Base-by-base conservation (phyloP, 1,284 basidiomycete genomes). In the Puccinia polysora region DNA sequence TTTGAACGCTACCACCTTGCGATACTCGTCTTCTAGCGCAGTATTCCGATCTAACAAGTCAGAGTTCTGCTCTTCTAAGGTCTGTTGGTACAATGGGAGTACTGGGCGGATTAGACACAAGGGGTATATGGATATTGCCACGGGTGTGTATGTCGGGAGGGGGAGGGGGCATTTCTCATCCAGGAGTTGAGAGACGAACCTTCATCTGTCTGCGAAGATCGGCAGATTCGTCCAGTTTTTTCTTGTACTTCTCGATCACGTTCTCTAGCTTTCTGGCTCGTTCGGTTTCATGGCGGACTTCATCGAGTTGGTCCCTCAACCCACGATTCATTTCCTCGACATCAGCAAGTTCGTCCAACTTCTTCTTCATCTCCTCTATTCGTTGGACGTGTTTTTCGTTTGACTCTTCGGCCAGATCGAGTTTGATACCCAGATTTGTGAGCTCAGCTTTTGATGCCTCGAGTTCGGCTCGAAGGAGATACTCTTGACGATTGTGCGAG, bases 171-270 rank as follows among this genome's bases (percentile, higher is more conserved):
- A n/a, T n/a, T n/a, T n/a, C n/a, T n/a, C n/a, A n/a, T n/a, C 32
- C 45, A 69, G 56, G 60, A 7, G 34, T 34, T 4, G 10, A 53
- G 14, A 8, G 20, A 73, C 82, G 45, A 75, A 89, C 90, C 82
- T 91, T 91, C 77, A 96, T 84, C 76, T 89, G 87, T 74, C 91
- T 86, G 28, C 91, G 86, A 47, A 95, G 83, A 76, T 94, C 90
- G 2, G 90, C 90, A 3, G 88, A 87, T 79, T 97, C 95, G 77
- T 97, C 95, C 3, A 97, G 84, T 81, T 97, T 97, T 84, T 92
- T 95, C 83, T 95, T 95, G 82, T 97, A 96, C 81, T 97, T 98
- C 81, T 97, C 93, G 84, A 97, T 91, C 38, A 95, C 93, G 77
- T 95, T 95, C 80, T 97, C 95, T 5, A 88, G 89, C 83, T 95